Conservation (phyloP, 768 basidiomycete species). For the Tylopilus felleus region DNA sequence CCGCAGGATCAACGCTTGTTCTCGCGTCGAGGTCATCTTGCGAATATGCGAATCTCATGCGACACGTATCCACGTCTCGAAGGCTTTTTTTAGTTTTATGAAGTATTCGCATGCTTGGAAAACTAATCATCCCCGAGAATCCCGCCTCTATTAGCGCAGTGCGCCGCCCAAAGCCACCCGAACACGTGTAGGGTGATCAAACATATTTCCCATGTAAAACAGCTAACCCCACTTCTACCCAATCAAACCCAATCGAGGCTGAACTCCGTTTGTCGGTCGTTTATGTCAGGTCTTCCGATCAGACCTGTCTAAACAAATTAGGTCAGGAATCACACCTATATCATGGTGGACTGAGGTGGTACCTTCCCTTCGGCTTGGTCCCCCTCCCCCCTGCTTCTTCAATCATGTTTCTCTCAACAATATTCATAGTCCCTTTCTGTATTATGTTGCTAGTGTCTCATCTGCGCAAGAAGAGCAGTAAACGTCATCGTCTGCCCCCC, state of each 20-base stretch:
- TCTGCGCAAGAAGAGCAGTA: constrained; percentile 9
- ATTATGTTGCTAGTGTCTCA: constrained; percentile 6
- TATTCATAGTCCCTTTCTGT: constrained; percentile 7
- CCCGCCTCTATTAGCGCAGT: neutral
- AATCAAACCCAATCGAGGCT: neutral
- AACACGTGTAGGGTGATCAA: neutral
- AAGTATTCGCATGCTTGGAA: neutral
- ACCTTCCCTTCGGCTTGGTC: neutral
- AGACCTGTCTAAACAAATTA: neutral
- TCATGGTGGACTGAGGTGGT: neutral
- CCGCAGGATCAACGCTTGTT: neutral
- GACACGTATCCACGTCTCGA: neutral
- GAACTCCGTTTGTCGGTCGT: neutral
- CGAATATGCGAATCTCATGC: neutral
- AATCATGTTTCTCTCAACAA: neutral
- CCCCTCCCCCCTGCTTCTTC: neutral
- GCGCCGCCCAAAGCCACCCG: neutral
- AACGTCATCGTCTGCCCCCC: constrained; percentile 17
- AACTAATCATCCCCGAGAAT: neutral
- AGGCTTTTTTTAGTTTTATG: neutral
- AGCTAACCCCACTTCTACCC: neutral
- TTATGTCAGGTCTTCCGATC: neutral
- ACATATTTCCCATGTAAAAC: neutral
- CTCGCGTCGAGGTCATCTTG: no score
- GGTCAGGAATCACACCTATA: neutral